phyloP scores from a whole-genome alignment of 202 grass and related monocot species.

The Panicum virgatum region DNA sequence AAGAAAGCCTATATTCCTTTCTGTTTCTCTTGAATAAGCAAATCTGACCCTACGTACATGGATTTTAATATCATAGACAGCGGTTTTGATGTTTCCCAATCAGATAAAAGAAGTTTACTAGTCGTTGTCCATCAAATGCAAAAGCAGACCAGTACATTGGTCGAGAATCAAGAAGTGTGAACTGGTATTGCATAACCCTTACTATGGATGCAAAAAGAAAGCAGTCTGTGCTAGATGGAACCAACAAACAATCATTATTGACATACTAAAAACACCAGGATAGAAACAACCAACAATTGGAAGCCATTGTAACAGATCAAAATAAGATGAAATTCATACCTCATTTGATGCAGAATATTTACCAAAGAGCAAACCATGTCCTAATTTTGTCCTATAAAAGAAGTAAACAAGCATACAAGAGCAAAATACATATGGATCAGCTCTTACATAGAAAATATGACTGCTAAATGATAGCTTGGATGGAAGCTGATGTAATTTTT shows the following conservation, averaged over 20 bases:
- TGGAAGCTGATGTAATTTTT: not conserved
- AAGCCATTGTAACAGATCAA: slow-evolving; percentile 9
- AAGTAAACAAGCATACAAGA: not conserved
- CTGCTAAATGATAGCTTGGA: slow-evolving; percentile 3
- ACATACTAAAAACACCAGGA: not conserved
- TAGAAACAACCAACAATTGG: not conserved
- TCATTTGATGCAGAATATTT: slow-evolving; percentile 69
- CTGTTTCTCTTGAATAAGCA: slow-evolving; percentile 6
- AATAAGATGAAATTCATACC: slow-evolving; percentile 42
- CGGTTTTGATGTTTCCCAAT: not conserved
- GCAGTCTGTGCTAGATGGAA: not conserved
- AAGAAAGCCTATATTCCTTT: not conserved
- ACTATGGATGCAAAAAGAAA: slow-evolving; percentile 6
- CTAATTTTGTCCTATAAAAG: slow-evolving; percentile 80
- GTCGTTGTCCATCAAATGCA: not conserved
- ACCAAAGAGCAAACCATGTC: slow-evolving; percentile 87
- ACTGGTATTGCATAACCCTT: not conserved
- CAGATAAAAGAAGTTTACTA: not conserved
- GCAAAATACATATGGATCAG: not conserved
- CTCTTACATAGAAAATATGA: not conserved
- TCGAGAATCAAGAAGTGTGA: slow-evolving; percentile 6
- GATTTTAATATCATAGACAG: not conserved
- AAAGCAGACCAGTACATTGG: not conserved
- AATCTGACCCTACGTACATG: not conserved
- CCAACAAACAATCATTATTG: not conserved